Conservation (phyloP, 805 yeast genomes). For the Nakazawaea populi region DNA sequence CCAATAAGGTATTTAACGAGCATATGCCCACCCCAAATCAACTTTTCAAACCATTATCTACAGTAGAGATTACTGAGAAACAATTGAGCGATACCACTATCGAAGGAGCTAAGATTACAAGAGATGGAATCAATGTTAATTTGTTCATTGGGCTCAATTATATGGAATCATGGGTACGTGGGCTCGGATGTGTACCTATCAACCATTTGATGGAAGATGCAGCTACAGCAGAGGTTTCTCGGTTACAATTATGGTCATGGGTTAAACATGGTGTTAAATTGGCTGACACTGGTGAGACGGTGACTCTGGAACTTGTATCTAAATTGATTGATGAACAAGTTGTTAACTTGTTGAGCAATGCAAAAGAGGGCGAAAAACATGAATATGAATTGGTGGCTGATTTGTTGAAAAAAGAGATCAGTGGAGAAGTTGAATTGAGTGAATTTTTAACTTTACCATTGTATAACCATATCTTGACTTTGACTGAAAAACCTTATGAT, state of each 20-base stretch:
- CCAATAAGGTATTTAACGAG: conserved; percentile 64
- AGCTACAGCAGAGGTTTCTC: conserved; percentile 83
- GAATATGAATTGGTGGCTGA: conserved; percentile 65
- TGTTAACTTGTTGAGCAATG: conserved; percentile 35
- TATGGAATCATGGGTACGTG: conserved; percentile 84
- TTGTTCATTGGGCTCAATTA: conserved; percentile 72
- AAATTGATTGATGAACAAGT: conserved; percentile 58
- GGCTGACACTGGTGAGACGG: conserved; percentile 50
- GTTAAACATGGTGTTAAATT: conserved; percentile 60
- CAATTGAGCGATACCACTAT: conserved; percentile 63
- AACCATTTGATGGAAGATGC: conserved; percentile 87
- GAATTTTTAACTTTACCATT: conserved; percentile 74
- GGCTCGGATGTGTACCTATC: conserved; percentile 81
- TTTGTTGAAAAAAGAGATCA: conserved; percentile 66
- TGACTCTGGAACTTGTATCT: conserved; percentile 56
- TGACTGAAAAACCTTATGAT: conserved; percentile 24
- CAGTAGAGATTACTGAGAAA: conserved; percentile 37
- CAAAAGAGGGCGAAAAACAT: conserved; percentile 60
- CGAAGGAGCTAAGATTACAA: conserved; percentile 58
- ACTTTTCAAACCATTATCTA: conserved; percentile 27
- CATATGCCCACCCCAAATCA: conserved; percentile 83
- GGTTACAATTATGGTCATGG: conserved; percentile 83
- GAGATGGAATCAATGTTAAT: conserved; percentile 64
- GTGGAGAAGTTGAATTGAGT: conserved; percentile 59
- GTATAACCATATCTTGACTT: conserved; percentile 65